Evolutionary conservation across 2,329 filamentous ascomycete species (phyloP), one percentile per base, ranked within the genome.

Genomic region (Calonectria pseudoturangicola): DNA sequence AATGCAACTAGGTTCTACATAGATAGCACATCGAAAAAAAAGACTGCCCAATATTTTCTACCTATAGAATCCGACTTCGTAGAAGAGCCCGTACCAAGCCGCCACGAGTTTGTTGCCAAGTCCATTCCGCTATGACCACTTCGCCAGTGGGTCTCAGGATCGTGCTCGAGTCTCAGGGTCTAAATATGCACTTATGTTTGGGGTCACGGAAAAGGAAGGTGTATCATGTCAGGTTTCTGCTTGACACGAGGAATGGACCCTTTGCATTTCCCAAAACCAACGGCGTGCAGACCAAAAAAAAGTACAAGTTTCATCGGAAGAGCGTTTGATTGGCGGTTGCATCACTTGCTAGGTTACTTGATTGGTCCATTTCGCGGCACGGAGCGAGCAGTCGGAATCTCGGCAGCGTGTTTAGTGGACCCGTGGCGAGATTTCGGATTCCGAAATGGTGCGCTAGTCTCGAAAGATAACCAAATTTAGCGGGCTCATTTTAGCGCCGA

Each of bases 381-480:
- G 33, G 33, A 36, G 33, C 33, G 3, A 21, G 16, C n/a, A 6
- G 18, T 8, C 43, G 43, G 43, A 21, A 47, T 21, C 5, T 10
- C 43, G 43, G 43, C 43, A 21, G 18, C 16, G 16, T 8, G n/a
- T n/a, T 3, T 18, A 47, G 43, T 47, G 43, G 43, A 47, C 18
- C 4, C 30, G n/a, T 47, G 43, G 16, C 3, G 43, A 21, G 12
- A 30, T 54, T 54, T 54, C 50, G 50, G 50, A 54, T 33, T 54
- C 50, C 50, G 50, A 54, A 54, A 54, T 54, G 7, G 50, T 33
- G 50, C 50, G 28, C 50, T 54, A 33, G 50, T n/a, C 16, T n/a
- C 21, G 10, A 30, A 54, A 4, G 12, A 50, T 4, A 4, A 2
- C 12, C 25, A 51, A 51, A 18, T 7, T 54, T 15, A n/a, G 50